Evolutionary conservation across 805 yeast species (phyloP), one percentile per base, ranked within the genome.

Genomic region (Deakozyma indianensis): DNA sequence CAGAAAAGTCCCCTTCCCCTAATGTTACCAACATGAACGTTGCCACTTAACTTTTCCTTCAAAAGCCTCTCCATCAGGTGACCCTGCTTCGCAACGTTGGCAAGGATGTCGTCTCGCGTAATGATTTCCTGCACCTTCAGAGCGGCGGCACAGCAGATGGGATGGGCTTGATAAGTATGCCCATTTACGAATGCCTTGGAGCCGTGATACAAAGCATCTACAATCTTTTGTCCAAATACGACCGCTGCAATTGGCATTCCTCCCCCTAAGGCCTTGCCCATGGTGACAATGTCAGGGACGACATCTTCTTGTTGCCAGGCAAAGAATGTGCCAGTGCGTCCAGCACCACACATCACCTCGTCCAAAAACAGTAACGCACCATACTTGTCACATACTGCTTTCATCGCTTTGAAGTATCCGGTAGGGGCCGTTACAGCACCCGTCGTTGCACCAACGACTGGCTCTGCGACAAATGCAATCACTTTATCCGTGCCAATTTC

Each of bases 1-100:
- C 78, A 67, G 60, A 77, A 77, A 35, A 75, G 72, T 49, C 82
- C 83, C 47, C 74, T 63, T 45, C 83, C 83, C 60, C 83, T 69
- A 32, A 77, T 70, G 51, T 77, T 78, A 48, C 80, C 83, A 21
- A 68, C 76, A 44, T 68, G 63, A 3, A 47, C 42, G 48, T 55
- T 56, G 41, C 62, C 62, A 42, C 61, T 61, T 18, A 70, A 51
- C 35, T 59, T 57, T 25, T 59, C 59, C 47, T 60, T 58, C 43
- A 74, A 58, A 50, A 56, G 59, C 16, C 51, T 53, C 49, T 67
- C 74, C 53, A 74, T 51, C 48, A 67, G 58, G 46, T 54, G 63
- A 48, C 78, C 79, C 53, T 56, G 62, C 42, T 61, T 58, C 51
- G 63, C 60, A 41, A 71, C 67, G 56, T 73, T 73, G 43, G 62